Conservation (phyloP, 2,329 filamentous ascomycete genomes). For the Scytalidium lignicola region DNA sequence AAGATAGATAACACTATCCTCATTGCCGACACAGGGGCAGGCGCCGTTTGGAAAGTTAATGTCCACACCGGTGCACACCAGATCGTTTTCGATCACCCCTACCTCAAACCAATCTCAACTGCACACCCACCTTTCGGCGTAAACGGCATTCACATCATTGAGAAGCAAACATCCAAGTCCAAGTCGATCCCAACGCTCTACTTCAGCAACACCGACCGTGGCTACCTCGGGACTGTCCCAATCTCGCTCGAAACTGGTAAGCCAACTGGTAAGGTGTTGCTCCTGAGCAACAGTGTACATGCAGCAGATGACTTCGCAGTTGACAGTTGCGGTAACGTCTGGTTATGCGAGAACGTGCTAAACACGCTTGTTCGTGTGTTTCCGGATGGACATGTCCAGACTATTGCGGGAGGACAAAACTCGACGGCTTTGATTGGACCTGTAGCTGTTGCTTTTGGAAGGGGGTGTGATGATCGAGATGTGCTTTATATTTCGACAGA, state of each 20-base stretch:
- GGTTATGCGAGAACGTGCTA: not conserved
- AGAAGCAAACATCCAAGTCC: not conserved
- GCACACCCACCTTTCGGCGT: slow-evolving; percentile 2
- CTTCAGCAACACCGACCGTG: not conserved
- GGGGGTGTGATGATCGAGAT: not conserved
- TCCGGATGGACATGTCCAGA: not conserved
- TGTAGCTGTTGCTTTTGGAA: not conserved
- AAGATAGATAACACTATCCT: slow-evolving; percentile 5
- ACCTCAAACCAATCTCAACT: slow-evolving; percentile 15
- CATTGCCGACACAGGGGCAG: slow-evolving; percentile 23
- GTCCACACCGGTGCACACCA: slow-evolving; percentile 14
- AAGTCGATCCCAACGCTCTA: not conserved
- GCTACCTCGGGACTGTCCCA: not conserved
- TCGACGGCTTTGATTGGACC: not conserved
- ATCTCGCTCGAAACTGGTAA: not conserved
- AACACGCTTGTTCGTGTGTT: not conserved
- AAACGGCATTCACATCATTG: not conserved
- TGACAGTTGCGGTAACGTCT: not conserved
- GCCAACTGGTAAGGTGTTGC: not conserved
- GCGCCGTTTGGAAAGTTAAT: slow-evolving; percentile 24
- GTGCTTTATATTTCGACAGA: not conserved
- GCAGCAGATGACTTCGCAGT: not conserved
- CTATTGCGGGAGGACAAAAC: not conserved
- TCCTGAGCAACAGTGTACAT: not conserved
- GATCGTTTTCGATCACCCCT: slow-evolving; percentile 13